A percentile compares a stretch with the other conserved stretches of the same genome.
Conservation (phyloP, 306 rosid species). For the Amphicarpaea edgeworthii region DNA sequence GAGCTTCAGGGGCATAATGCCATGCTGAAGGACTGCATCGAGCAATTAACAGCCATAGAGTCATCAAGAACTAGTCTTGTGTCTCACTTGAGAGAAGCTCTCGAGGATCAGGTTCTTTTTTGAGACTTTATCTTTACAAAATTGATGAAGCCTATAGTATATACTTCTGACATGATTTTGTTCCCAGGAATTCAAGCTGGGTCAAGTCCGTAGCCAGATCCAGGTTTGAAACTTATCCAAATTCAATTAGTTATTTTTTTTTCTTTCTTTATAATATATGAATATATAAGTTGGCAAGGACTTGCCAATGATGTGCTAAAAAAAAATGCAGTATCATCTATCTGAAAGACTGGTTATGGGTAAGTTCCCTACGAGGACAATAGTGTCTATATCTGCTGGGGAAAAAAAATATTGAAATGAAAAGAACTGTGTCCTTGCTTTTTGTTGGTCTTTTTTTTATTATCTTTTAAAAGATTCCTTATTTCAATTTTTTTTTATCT, state of each 20-base stretch:
- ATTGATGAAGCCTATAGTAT: constrained; percentile 9
- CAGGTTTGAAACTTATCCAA: constrained; percentile 71
- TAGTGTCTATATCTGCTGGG: not conserved
- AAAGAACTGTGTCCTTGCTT: not conserved
- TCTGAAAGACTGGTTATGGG: not conserved
- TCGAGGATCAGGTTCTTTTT: constrained; percentile 84
- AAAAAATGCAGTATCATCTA: not conserved
- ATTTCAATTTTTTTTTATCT: not conserved
- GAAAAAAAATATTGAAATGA: not conserved
- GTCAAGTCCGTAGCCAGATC: constrained; percentile 83
- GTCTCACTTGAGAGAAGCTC: constrained; percentile 87
- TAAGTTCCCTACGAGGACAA: not conserved
- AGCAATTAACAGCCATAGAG: constrained; percentile 76
- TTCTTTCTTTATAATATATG: constrained; percentile 21
- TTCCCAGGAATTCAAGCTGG: constrained; percentile 86
- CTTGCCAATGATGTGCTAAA: not conserved
- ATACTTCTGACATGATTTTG: constrained; percentile 49
- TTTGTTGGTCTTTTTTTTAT: not conserved
- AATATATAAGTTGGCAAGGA: constrained; percentile 4
- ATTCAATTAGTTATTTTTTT: constrained; percentile 26
- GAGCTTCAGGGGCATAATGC: constrained; percentile 85
- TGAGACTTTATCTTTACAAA: constrained; percentile 12
- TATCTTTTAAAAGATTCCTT: not conserved
- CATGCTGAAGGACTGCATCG: constrained; percentile 74
- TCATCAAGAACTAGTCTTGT: constrained; percentile 85